These are phyloP conservation scores for Mentha longifolia DNA, from an alignment of 257 asterid species.

Conservation along the genomic window DNA sequence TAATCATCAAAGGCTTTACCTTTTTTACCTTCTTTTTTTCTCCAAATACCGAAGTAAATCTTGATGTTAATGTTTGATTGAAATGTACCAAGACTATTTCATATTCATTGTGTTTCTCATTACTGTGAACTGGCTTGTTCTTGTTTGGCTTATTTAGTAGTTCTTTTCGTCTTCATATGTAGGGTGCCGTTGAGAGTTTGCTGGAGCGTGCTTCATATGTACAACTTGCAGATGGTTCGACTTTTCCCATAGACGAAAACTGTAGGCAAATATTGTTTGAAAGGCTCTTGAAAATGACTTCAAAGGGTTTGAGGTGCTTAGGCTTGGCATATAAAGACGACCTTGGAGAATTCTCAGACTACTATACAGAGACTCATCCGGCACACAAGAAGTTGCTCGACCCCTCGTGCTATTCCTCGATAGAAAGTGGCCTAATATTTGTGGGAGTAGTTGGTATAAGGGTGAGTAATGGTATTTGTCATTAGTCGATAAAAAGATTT, in stretches of 20 bases:
- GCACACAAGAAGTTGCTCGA: constrained; percentile 77
- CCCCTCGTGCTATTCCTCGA: constrained; percentile 64
- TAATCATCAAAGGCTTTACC: constrained; percentile 2
- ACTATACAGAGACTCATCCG: constrained; percentile 60
- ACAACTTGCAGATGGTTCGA: constrained; percentile 79
- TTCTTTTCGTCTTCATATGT: constrained; percentile 26
- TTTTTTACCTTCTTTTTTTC: constrained; percentile 6
- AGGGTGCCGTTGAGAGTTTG: constrained; percentile 97
- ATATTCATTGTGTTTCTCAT: background rate
- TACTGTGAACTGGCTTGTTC: constrained; percentile 3
- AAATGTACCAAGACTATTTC: constrained; percentile 19
- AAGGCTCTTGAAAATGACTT: constrained; percentile 74
- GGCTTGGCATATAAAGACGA: constrained; percentile 86
- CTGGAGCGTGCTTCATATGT: constrained; percentile 71
- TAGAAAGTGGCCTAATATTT: constrained; percentile 74
- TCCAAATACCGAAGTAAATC: background rate
- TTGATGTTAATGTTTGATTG: background rate
- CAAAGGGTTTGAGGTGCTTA: constrained; percentile 81
- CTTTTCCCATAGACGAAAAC: constrained; percentile 59
- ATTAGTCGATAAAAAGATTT: background rate
- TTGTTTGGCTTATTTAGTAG: constrained; percentile 14
- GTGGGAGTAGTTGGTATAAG: constrained; percentile 89
- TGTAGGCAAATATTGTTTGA: constrained; percentile 57
- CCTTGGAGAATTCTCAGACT: constrained; percentile 76
- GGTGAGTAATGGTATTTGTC: constrained; percentile 45